Base-by-base conservation (phyloP, 805 yeast species). In the Yarrowia sp. region DNA sequence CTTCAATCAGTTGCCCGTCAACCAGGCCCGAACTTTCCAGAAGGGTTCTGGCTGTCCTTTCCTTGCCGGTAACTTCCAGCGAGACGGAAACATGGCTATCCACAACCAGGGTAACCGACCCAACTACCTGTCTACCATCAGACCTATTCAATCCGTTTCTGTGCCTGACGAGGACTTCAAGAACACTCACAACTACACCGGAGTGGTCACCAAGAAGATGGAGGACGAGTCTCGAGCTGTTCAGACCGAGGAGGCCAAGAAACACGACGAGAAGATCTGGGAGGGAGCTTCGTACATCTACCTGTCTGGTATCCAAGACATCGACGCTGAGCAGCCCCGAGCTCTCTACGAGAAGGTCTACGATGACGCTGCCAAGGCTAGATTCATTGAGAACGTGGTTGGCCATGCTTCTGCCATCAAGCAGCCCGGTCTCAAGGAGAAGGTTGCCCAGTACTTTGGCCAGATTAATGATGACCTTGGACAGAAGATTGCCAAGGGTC, bases 1-100 rank as follows among this genome's bases (percentile, higher is more conserved):
- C 81, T 91, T 88, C 79, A 84, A 85, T 56, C 94, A 90, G 79
- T 88, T 91, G 69, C 97, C 97, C 15, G 93, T 91, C 74, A 91
- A 91, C 46, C 67, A 32, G n/a, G 16, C 67, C 15, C 46, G 55
- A 63, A 63, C 55, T 9, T 48, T 63, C 40, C 45, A 63, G 48
- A 36, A 48, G 48, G 56, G 56, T 8, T 48, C 67, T 38, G 67
- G 67, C 15, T 63, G 67, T 26, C 67, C 67, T n/a, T 63, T 63
- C 67, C 14, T 48, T 22, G 48, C 56, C 5, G 67, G 67, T 2
- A 63, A 63, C 48, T 63, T 63, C 48, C 56, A 63, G 46, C 46
- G 67, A 63, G 67, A 63, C 48, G 67, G 67, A 7, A 38, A 38
- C 45, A 40, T 26, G 38, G 56, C 67, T 8, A 26, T 48, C 22